phyloP scores from a whole-genome alignment of 768 basidiomycete species.

The Hypholoma fasciculare region DNA sequence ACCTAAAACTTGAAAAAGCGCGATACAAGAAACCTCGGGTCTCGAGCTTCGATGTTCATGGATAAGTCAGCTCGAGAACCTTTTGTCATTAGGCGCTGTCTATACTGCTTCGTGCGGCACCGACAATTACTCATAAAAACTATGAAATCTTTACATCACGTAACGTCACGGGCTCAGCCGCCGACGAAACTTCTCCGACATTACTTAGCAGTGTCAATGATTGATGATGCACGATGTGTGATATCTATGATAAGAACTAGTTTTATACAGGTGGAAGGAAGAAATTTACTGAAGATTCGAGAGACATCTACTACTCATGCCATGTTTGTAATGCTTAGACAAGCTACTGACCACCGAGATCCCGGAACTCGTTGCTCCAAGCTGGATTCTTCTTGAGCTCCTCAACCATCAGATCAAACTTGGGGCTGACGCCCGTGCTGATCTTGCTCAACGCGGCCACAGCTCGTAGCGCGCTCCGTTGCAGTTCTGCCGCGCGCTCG shows the following conservation, averaged over 20 bases:
- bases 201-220: neutral
- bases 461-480: conserved; percentile 86
- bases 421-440: conserved; percentile 57
- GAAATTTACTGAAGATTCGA: neutral
- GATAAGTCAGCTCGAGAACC: no score
- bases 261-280: neutral
- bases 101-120: no score
- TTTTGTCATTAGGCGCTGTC: no score
- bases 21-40: no score
- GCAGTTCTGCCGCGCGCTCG: conserved; percentile 86
- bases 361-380: conserved; percentile 73
- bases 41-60: no score
- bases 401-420: conserved; percentile 81
- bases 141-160: no score
- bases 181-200: neutral
- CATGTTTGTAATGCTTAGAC: no score
- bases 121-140: no score
- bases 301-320: neutral
- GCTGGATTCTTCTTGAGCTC: conserved; percentile 63
- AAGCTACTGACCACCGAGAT: conserved; percentile 35
- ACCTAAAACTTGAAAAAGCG: no score
- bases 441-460: conserved; percentile 86
- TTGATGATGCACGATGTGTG: neutral
- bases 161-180: no score
- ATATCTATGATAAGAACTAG: neutral